phyloP scores from a whole-genome alignment of 768 basidiomycete species.

The Suillus fuscotomentosus region DNA sequence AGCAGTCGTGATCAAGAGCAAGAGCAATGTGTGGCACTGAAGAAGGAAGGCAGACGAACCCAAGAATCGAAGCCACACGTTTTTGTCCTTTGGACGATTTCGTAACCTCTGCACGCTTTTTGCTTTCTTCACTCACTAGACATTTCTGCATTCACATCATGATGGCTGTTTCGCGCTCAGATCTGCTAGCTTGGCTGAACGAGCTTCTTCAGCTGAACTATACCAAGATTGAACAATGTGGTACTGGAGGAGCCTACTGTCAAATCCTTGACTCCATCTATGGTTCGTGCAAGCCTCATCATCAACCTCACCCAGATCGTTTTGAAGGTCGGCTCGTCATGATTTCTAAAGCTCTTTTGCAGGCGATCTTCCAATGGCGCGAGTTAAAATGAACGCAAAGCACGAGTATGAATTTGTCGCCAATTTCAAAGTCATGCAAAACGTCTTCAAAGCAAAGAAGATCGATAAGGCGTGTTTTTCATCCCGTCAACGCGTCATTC shows the following conservation, averaged over 20 bases:
- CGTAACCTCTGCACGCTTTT: slow-evolving; percentile 9
- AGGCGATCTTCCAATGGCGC: slow-evolving; percentile 89
- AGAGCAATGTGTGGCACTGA: neutral
- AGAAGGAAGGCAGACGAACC: neutral
- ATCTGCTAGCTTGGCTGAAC: slow-evolving; percentile 92
- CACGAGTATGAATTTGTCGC: slow-evolving; percentile 94
- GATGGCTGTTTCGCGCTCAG: slow-evolving; percentile 74
- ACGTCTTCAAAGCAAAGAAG: slow-evolving; percentile 85
- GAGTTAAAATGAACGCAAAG: slow-evolving; percentile 95
- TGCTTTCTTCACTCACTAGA: slow-evolving; percentile 3
- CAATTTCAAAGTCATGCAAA: slow-evolving; percentile 96
- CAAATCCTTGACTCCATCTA: slow-evolving; percentile 96
- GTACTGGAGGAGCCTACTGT: slow-evolving; percentile 89
- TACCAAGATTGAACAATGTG: slow-evolving; percentile 91
- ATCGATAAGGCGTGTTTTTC: slow-evolving; percentile 78
- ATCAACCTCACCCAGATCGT: slow-evolving; percentile 19
- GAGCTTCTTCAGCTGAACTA: slow-evolving; percentile 89
- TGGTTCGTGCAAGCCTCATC: slow-evolving; percentile 46
- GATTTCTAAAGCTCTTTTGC: slow-evolving; percentile 13
- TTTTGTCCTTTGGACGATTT: slow-evolving; percentile 9
- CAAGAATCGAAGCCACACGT: slow-evolving; percentile 2
- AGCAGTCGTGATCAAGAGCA: neutral
- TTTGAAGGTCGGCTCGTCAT: slow-evolving; percentile 9
- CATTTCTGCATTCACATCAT: slow-evolving; percentile 27
- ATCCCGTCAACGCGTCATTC: slow-evolving; percentile 3